Conservation (phyloP, 78 protist genomes). For the Dictyostelium citrinum region DNA sequence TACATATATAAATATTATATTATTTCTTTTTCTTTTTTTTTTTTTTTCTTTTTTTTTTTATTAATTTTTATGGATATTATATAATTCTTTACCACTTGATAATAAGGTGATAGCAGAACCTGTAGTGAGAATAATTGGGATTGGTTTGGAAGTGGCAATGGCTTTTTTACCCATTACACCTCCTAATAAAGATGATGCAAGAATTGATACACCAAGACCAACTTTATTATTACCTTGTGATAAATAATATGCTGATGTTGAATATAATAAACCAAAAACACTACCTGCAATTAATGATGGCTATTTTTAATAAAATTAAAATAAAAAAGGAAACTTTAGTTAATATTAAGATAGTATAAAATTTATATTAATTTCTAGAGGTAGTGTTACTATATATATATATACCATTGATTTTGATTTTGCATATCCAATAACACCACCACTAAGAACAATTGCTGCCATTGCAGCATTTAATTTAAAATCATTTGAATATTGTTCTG, state of each 20-base stretch:
- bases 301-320: no score
- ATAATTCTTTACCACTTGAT: slow-evolving; percentile 28
- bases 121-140: slow-evolving; percentile 9
- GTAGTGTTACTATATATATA: no score
- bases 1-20: neutral
- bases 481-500: neutral
- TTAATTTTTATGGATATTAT: neutral
- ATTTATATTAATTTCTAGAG: no score
- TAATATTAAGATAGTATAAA: no score
- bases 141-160: neutral
- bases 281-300: slow-evolving; percentile 54
- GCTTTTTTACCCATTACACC: slow-evolving; percentile 57
- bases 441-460: slow-evolving; percentile 3
- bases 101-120: slow-evolving; percentile 12
- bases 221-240: neutral
- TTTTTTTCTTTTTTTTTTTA: neutral
- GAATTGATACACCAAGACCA: slow-evolving; percentile 41
- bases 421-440: slow-evolving; percentile 43
- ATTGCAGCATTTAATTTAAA: slow-evolving; percentile 1
- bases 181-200: slow-evolving; percentile 26
- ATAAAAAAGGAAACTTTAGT: no score
- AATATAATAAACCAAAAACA: slow-evolving; percentile 17
- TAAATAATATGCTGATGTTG: neutral
- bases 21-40: neutral
- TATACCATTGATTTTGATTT: slow-evolving; percentile 18